Base-by-base conservation (phyloP, 2,329 filamentous ascomycete genomes). In the Penicillium brasilianum region DNA sequence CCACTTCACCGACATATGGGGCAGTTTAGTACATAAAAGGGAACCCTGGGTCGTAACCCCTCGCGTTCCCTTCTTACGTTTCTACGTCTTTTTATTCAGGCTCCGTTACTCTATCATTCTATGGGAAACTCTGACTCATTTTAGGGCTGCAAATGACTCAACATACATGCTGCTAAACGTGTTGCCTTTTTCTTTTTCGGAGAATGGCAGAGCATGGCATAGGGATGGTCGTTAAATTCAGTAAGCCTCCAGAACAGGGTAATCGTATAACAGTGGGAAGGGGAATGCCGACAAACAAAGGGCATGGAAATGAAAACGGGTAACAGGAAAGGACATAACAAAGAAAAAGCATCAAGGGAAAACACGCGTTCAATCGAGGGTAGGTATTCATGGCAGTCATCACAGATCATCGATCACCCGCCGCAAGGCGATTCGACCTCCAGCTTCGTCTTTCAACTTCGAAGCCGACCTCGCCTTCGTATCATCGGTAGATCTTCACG, bases 311-410 rank as follows among this genome's bases (percentile, higher is more conserved):
- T 11, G 16, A 7, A 3, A 18, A 41, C 8, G 41, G 18, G 11
- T 3, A 18, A 9, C 14, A 55, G 30, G 18, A 41, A 58, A 62
- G 60, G 55, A 60, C 41, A 67, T 37, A 57, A 48, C 43, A 44
- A 57, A 57, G 30, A 30, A 57, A 30, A 55, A 55, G 56, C 49
- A 41, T 57, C 48, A n/a, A 20, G 48, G 30, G 2, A 34, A 32
- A 50, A 13, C 20, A 37, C 39, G 39, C 43, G 22, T 30, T 34
- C 44, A 50, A 39, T 28, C 18, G 53, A 41, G 20, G 49, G 48
- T 50, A 50, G 46, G 51, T 59, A 64, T 48, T 72, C 63, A 58
- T 74, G 62, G 60, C 66, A 58, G 58, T 71, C 65, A 49, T 72
- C 62, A 67, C 20, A 10, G 30, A 30, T 20, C 16, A 16, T n/a